These are phyloP conservation scores for Hymenochaete sp. DNA, from an alignment of 1,284 basidiomycete species.

Conservation along the genomic window DNA sequence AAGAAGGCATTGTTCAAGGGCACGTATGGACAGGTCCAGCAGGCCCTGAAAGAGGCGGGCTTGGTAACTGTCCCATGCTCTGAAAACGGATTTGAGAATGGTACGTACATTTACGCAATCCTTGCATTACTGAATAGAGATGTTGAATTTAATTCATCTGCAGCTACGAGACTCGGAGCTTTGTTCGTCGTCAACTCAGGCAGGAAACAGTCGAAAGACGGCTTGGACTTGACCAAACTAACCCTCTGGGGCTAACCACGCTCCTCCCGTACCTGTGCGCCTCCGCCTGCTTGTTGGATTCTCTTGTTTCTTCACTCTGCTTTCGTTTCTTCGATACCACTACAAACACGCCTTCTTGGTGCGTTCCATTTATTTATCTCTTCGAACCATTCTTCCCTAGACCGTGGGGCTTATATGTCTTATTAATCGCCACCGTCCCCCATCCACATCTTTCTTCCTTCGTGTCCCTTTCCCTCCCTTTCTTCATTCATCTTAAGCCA, in stretches of 20 bases:
- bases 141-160: slow-evolving; percentile 13
- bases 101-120: slow-evolving; percentile 24
- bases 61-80: slow-evolving; percentile 33
- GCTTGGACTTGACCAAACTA: slow-evolving; percentile 33
- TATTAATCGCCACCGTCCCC: background rate
- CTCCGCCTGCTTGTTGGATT: background rate
- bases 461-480: background rate
- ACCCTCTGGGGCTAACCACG: slow-evolving; percentile 37
- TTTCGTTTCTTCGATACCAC: background rate
- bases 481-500: background rate
- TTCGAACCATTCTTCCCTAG: too few species aligned
- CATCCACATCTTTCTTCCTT: background rate
- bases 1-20: slow-evolving; percentile 35
- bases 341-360: too few species aligned
- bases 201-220: slow-evolving; percentile 25
- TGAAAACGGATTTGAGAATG: slow-evolving; percentile 29
- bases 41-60: slow-evolving; percentile 35
- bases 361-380: slow-evolving; percentile 10
- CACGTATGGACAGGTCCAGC: slow-evolving; percentile 41
- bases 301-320: background rate
- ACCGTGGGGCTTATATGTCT: too few species aligned
- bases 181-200: slow-evolving; percentile 35
- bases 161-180: slow-evolving; percentile 38
- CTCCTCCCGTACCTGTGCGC: background rate
- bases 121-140: background rate